Evolutionary conservation across 805 yeast genomes (phyloP), one percentile per base, ranked within the genome.

Genomic region (Wickerhamiella australiensis): DNA sequence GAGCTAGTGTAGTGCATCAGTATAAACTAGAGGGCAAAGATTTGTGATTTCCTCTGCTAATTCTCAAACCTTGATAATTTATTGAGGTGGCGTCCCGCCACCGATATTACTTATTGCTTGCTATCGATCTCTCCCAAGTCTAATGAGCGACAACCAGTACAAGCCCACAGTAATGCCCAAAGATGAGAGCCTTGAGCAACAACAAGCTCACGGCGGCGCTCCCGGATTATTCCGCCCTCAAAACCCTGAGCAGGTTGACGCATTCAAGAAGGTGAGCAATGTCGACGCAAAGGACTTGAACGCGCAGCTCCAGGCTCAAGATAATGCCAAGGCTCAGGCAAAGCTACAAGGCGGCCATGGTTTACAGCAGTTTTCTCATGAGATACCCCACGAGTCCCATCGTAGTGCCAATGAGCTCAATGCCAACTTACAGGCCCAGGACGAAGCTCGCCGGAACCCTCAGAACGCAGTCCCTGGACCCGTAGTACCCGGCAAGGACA

Each of bases 201-300:
- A 50, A 33, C 33, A 45, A 35, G 27, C 25, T 21, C 38, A 31
- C 36, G 42, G 50, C 29, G 83, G 85, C 46, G 88, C 82, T 59
- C 86, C 92, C 25, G 95, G 95, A 43, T 72, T 83, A 53, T 74
- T 69, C 35, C 62, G 82, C 56, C 90, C 90, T 44, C 59, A 68
- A 38, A 74, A 82, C 60, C 73, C 85, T 17, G 74, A 72, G 41
- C 72, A 77, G n/a, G 76, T 85, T 58, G 69, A 75, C 52, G 95
- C 79, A 45, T 82, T 86, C 60, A 65, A 67, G 43, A 74, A 78
- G 56, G 71, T 79, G 21, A 58, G 71, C 47, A 68, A 75, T 53
- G 82, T 76, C 26, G 77, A 78, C 57, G 77, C 81, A 25, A 68
- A 75, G 63, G 70, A 75, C 47, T 70, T 83, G 56, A 82, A 82